Evolutionary conservation across 139 green algal species (phyloP).

Genomic region (Chlamydomonas eustigma): DNA sequence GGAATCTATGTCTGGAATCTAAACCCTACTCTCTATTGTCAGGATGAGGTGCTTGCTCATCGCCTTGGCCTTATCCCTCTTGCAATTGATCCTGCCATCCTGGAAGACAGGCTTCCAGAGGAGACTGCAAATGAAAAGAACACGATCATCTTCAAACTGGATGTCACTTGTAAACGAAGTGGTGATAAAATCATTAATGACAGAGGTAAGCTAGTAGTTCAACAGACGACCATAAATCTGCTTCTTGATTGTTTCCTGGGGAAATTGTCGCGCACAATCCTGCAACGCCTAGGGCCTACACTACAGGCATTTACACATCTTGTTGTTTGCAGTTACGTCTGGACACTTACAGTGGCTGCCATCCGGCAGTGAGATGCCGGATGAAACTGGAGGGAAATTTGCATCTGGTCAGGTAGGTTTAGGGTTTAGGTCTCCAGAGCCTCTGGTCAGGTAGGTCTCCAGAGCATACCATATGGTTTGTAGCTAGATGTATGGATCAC

Average conservation of each 20-base stretch:
- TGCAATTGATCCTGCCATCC: constrained; percentile 67
- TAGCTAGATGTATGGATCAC: too few relatives aligned
- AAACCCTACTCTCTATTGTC: too few relatives aligned
- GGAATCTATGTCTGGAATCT: too few relatives aligned
- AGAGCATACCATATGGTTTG: too few relatives aligned
- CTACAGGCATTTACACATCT: neutral
- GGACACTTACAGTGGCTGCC: constrained; percentile 78
- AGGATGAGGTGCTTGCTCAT: constrained; percentile 91
- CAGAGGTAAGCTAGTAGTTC: too few relatives aligned
- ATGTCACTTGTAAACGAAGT: constrained; percentile 37
- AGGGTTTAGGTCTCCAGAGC: too few relatives aligned
- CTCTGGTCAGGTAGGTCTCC: too few relatives aligned
- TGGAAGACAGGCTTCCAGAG: constrained; percentile 60
- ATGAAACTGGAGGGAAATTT: constrained; percentile 77
- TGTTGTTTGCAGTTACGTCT: constrained; percentile 44
- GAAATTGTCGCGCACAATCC: too few relatives aligned
- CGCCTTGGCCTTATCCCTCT: constrained; percentile 90
- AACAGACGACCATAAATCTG: too few relatives aligned
- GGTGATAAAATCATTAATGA: constrained; percentile 46
- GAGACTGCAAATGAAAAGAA: constrained; percentile 58
- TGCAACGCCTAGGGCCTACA: neutral
- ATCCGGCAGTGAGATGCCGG: constrained; percentile 78
- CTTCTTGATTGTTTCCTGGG: too few relatives aligned
- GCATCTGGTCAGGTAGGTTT: constrained; percentile 48
- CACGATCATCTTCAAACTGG: constrained; percentile 65